Base-by-base conservation (phyloP, 805 yeast species). In the Pachysolen tannophilus region DNA sequence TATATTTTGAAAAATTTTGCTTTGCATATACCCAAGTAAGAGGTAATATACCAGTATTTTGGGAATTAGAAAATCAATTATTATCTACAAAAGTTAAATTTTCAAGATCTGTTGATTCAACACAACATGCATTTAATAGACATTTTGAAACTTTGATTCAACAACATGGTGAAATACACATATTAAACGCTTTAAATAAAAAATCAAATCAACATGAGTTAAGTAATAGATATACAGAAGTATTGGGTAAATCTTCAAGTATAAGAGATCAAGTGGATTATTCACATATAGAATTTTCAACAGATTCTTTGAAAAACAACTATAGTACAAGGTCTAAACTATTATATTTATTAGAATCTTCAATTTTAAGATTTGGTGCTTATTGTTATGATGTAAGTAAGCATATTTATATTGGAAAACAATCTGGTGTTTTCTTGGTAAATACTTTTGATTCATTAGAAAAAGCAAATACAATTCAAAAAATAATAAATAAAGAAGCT, bases 21-120 rank as follows among this genome's bases (percentile, higher is more conserved):
- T 61, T 64, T 42, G 55, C 74, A 5, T 68, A 69, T 39, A 60
- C 67, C 6, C 55, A 69, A 17, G 46, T 71, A 4, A 48, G 74
- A 33, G 78, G 79, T 1, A 73, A 74, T 46, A 72, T 69, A 8
- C 80, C 80, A 3, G 53, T 69, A 15, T 67, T 66, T 43, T 73
- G 78, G 78, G 70, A 72, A 35, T 43, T 69, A 21, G 75, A 68
- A 34, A 60, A 56, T 33, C 63, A 63, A 40, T 55, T 70, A 33
- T 39, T 71, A 8, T 52, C 65, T 8, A 65, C 68, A n/a, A 67
- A 63, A 41, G 59, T 60, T 26, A 59, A 61, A 9, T 67, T 71
- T 40, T 69, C 75, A 2, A 55, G 75, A 33, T 69, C 78, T 1
- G 61, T 63, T 32, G 78, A 72, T 38, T 72, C 77, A 1, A 64